Percentiles rank a stretch among this genome's conserved stretches.
Conservation (phyloP, 768 basidiomycete species). For the Panaeolus cyanescens region DNA sequence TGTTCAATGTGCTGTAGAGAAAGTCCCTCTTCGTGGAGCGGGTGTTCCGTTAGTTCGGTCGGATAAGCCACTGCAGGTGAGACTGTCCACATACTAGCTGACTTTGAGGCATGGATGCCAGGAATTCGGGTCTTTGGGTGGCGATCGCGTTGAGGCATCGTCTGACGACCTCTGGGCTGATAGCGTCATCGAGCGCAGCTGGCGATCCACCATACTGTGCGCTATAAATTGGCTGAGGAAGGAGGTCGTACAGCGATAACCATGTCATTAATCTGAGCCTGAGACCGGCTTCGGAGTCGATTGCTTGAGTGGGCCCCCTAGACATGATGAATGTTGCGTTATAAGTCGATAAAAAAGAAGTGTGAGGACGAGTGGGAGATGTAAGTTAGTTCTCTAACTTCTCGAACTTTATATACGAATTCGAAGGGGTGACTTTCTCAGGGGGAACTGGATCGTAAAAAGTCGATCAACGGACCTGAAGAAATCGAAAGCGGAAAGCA, state of each 20-base stretch:
- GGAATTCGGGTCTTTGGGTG: conserved; percentile 12
- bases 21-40: neutral
- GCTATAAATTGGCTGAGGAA: conserved; percentile 32
- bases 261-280: conserved; percentile 30
- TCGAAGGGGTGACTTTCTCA: neutral
- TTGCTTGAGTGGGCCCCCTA: neutral
- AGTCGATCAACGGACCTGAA: neutral
- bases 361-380: neutral
- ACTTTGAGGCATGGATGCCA: neutral
- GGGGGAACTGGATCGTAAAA: neutral
- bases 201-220: conserved; percentile 27
- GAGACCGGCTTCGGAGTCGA: neutral
- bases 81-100: neutral
- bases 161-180: conserved; percentile 24
- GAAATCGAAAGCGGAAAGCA: neutral
- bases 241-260: conserved; percentile 30
- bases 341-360: neutral
- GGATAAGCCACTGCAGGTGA: neutral
- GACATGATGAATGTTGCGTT: neutral
- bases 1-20: neutral
- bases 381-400: neutral
- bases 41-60: neutral
- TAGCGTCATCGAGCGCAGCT: conserved; percentile 23
- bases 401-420: neutral
- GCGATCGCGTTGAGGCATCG: conserved; percentile 23